These are phyloP conservation scores for Phytopythium oedochilum DNA, from an alignment of 352 stramenopile genomes.

Conservation along the genomic window DNA sequence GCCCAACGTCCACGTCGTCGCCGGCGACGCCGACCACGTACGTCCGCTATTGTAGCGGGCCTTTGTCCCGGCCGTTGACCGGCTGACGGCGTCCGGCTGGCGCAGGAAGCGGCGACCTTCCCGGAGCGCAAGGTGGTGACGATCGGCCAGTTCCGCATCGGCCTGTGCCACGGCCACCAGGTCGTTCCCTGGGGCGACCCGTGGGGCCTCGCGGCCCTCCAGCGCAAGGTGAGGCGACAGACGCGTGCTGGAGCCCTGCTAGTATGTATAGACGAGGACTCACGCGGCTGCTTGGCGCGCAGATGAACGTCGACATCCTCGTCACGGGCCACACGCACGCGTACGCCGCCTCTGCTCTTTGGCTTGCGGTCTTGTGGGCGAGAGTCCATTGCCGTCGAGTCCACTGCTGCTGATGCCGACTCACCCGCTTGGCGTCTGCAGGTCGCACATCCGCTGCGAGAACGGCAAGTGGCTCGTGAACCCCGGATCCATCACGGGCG, in stretches of 20 bases:
- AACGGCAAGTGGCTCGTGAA: constrained; percentile 97
- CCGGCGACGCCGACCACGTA: constrained; percentile 93
- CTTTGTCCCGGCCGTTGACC: background rate
- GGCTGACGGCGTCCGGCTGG: too few species aligned
- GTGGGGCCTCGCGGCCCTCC: constrained; percentile 79
- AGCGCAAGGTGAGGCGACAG: constrained; percentile 68
- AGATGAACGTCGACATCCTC: constrained; percentile 98
- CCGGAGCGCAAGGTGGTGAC: constrained; percentile 95
- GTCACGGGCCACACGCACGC: constrained; percentile 94
- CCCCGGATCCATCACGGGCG: constrained; percentile 96
- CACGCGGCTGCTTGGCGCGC: background rate
- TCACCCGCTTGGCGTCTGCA: constrained; percentile 12
- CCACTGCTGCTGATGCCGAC: background rate
- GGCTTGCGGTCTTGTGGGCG: background rate
- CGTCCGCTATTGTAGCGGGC: too few species aligned
- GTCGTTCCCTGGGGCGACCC: constrained; percentile 90
- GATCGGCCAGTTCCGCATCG: constrained; percentile 96
- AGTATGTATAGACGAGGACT: too few species aligned
- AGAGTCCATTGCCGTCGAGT: too few species aligned
- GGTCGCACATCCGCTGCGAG: constrained; percentile 87
- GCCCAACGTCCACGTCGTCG: constrained; percentile 95
- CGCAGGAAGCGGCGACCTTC: constrained; percentile 64
- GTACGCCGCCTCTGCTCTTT: constrained; percentile 28
- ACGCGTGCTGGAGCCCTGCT: background rate
- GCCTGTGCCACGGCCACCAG: constrained; percentile 97